Conservation (phyloP, 257 asterid genomes). For the Nicotiana attenuata region DNA sequence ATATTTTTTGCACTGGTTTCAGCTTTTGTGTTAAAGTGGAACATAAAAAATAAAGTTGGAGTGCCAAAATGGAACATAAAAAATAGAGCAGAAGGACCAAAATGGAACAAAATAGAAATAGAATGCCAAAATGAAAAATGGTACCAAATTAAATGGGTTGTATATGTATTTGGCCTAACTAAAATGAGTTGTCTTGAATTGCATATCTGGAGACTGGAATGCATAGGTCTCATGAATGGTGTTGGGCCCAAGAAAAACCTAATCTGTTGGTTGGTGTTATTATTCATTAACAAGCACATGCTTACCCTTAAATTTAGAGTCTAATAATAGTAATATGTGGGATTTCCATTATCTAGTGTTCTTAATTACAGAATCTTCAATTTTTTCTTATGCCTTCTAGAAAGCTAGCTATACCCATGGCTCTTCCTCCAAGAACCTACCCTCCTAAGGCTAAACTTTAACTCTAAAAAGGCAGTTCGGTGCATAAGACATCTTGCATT, state of each 20-base stretch:
- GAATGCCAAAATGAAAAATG: too few species aligned
- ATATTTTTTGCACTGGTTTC: too few species aligned
- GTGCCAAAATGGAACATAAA: too few species aligned
- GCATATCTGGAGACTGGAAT: constrained; percentile 9
- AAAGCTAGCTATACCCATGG: neutral
- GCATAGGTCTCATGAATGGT: constrained; percentile 18
- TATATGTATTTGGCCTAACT: too few species aligned
- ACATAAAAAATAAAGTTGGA: too few species aligned
- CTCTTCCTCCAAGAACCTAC: neutral
- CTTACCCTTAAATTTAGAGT: neutral
- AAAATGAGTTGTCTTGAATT: constrained; percentile 40
- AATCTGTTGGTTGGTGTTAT: constrained; percentile 19
- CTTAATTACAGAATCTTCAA: neutral
- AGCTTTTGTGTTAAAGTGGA: too few species aligned
- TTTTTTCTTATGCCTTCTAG: neutral
- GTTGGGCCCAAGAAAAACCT: constrained; percentile 36
- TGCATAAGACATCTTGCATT: too few species aligned
- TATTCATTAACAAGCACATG: constrained; percentile 36
- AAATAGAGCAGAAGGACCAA: too few species aligned
- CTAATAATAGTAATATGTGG: neutral
- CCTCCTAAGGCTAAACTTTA: neutral
- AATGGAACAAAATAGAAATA: too few species aligned
- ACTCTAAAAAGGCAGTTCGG: too few species aligned
- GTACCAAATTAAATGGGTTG: too few species aligned
- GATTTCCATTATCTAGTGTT: neutral